These are phyloP conservation scores for Fistulinella prunicolor DNA, from an alignment of 768 basidiomycete genomes.

Conservation along the genomic window DNA sequence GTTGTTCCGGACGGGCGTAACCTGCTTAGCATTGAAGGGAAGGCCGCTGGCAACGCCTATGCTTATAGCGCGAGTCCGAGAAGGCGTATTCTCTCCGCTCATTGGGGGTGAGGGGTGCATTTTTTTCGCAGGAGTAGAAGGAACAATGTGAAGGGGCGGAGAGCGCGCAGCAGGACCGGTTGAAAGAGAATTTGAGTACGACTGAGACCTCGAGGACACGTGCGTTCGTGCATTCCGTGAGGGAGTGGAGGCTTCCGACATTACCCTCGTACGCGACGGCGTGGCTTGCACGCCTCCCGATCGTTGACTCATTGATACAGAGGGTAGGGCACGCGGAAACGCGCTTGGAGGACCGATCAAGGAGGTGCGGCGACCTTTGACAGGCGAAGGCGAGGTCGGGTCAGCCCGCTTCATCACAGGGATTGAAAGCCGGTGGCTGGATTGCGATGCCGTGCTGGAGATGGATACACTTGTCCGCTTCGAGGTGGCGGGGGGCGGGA, in stretches of 20 bases:
- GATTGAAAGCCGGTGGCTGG: slow-evolving; percentile 39
- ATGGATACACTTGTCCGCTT: slow-evolving; percentile 41
- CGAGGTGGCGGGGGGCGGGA: slow-evolving; percentile 35
- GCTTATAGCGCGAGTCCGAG: slow-evolving; percentile 20
- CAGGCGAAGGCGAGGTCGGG: slow-evolving; percentile 28
- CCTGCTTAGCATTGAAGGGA: slow-evolving; percentile 12
- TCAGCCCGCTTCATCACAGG: slow-evolving; percentile 31
- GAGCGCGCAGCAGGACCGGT: slow-evolving; percentile 23
- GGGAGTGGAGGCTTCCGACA: slow-evolving; percentile 39
- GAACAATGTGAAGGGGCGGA: slow-evolving; percentile 39
- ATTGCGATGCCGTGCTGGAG: slow-evolving; percentile 35
- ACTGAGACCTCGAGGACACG: slow-evolving; percentile 22
- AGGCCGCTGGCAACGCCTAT: slow-evolving; percentile 3
- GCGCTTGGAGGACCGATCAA: slow-evolving; percentile 30
- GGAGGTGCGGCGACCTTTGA: slow-evolving; percentile 25
- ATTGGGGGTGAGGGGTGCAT: slow-evolving; percentile 29
- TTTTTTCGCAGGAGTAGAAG: slow-evolving; percentile 38
- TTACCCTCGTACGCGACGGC: slow-evolving; percentile 41
- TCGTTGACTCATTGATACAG: slow-evolving; percentile 17
- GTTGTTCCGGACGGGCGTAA: slow-evolving; percentile 12
- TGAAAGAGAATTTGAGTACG: slow-evolving; percentile 25
- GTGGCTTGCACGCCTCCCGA: slow-evolving; percentile 29
- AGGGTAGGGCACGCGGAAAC: slow-evolving; percentile 18
- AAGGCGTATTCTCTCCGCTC: slow-evolving; percentile 7
- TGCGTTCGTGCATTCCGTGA: slow-evolving; percentile 25